Conservation (phyloP, 1,139 yeast genomes). For the Arxiozyma heterogenica region DNA sequence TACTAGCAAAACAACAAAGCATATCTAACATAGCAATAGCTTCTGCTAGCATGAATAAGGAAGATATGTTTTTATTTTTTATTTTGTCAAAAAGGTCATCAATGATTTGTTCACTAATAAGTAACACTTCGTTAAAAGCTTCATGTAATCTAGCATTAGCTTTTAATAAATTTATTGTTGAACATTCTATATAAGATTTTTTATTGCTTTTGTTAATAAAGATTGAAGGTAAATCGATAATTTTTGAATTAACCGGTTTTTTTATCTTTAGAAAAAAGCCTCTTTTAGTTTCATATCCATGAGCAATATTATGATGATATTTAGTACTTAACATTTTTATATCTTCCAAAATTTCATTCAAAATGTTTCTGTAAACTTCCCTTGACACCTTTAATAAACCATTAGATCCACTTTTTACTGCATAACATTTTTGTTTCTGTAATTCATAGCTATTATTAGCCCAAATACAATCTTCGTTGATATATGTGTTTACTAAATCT, state of each 20-base stretch:
- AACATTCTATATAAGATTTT: conserved; percentile 33
- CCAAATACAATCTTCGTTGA: conserved; percentile 38
- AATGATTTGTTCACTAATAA: conserved; percentile 36
- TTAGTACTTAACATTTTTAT: conserved; percentile 23
- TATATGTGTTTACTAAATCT: conserved; percentile 27
- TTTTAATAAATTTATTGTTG: conserved; percentile 37
- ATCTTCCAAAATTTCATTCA: conserved; percentile 32
- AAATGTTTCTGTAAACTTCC: conserved; percentile 33
- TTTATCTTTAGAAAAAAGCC: conserved; percentile 35
- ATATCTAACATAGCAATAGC: conserved; percentile 39
- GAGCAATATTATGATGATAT: conserved; percentile 26
- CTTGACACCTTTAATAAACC: conserved; percentile 41
- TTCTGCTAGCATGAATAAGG: conserved; percentile 38
- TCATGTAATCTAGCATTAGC: conserved; percentile 36
- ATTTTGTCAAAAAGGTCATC: conserved; percentile 29
- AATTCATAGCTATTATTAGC: conserved; percentile 35
- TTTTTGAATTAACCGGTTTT: conserved; percentile 9
- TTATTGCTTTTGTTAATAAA: conserved; percentile 33
- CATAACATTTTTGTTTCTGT: conserved; percentile 39
- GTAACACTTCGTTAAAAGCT: conserved; percentile 34
- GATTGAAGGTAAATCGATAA: conserved; percentile 25
- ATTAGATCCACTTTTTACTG: conserved; percentile 37
- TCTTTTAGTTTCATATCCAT: conserved; percentile 32
- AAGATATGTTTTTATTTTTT: conserved; percentile 27
- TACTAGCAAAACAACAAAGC: conserved; percentile 34